A percentile compares a stretch with the other conserved stretches of the same genome.
These are phyloP conservation scores for Blastobotrys terrestris DNA, from an alignment of 805 yeast genomes.

Conservation along the genomic window DNA sequence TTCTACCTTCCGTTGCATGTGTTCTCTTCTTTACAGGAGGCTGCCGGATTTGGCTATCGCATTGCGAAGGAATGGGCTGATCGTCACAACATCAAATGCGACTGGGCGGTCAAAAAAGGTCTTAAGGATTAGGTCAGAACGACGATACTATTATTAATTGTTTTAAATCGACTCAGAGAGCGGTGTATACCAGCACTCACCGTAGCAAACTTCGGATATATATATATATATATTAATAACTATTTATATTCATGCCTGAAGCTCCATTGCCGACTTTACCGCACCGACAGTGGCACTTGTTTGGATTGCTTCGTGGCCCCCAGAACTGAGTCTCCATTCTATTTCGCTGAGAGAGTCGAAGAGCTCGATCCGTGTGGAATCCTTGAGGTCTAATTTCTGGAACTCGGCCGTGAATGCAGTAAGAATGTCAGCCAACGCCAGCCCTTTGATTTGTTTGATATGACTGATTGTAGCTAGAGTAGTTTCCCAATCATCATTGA, in stretches of 20 bases:
- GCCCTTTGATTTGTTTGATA: constrained; percentile 66
- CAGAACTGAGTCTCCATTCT: constrained; percentile 85
- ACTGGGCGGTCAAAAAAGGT: constrained; percentile 25
- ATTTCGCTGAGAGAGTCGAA: constrained; percentile 74
- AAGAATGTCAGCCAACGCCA: constrained; percentile 83
- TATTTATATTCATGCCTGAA: constrained; percentile 33
- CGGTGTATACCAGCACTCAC: no score
- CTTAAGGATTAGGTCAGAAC: constrained; percentile 2
- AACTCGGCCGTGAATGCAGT: constrained; percentile 69
- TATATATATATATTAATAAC: no score
- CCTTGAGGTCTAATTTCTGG: constrained; percentile 58
- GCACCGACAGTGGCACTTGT: constrained; percentile 86
- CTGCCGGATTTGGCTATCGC: constrained; percentile 34
- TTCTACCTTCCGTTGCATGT: constrained; percentile 34
- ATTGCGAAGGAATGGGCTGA: constrained; percentile 34
- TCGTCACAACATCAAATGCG: constrained; percentile 24
- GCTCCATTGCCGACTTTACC: constrained; percentile 60
- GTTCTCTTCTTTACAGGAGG: constrained; percentile 35
- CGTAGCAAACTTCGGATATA: no score
- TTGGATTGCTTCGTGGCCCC: constrained; percentile 88
- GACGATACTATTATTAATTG: not conserved
- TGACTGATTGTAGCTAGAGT: constrained; percentile 60
- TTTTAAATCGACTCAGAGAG: no score
- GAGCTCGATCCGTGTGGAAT: constrained; percentile 54
- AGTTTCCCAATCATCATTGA: constrained; percentile 85